Evolutionary conservation across 2,329 filamentous ascomycete species (phyloP), one percentile per base, ranked within the genome.

Genomic region (Chaetothyriales sp.): DNA sequence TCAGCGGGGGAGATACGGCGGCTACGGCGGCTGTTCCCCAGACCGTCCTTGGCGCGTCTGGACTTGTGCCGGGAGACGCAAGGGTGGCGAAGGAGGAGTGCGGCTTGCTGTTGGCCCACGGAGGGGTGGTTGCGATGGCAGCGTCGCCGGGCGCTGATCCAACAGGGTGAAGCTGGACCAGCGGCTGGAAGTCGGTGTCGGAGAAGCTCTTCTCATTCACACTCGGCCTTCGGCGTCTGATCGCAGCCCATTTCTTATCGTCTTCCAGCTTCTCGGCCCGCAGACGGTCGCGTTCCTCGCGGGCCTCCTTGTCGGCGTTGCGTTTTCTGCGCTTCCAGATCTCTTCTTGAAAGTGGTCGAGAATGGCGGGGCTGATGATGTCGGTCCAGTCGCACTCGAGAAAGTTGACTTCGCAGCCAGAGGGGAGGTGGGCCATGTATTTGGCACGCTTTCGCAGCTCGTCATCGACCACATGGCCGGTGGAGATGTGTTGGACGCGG

Each of bases 311-410:
- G 59, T 95, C 89, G 5, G 76, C 75, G 61, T 94, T 89, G 50
- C 78, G 77, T 66, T 84, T 88, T 51, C 88, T 76, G 50, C 89
- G 77, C 52, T 79, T 77, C 58, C 86, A 85, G 50, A 92, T 84
- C 54, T 95, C 88, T 0, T 74, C 69, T n/a, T 76, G 73, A 67
- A 95, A 95, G 1, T 77, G 76, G 43, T 81, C 81, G n/a, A 95
- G 72, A 2, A 86, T 77, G 48, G 86, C 83, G 0, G 81, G 75
- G 2, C 81, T 77, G 4, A 95, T 86, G 40, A 92, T 86, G 59
- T 94, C 89, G 2, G 86, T 89, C 89, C 89, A 95, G 66, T 95
- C 89, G 63, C 89, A 95, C 68, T 95, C 89, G 1, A 95, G 68
- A 62, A 95, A 95, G 58, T 77, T 88, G 44, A 95, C 86, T 58